Conservation (phyloP, 2,329 filamentous ascomycete species). For the Monilinia fructicola region DNA sequence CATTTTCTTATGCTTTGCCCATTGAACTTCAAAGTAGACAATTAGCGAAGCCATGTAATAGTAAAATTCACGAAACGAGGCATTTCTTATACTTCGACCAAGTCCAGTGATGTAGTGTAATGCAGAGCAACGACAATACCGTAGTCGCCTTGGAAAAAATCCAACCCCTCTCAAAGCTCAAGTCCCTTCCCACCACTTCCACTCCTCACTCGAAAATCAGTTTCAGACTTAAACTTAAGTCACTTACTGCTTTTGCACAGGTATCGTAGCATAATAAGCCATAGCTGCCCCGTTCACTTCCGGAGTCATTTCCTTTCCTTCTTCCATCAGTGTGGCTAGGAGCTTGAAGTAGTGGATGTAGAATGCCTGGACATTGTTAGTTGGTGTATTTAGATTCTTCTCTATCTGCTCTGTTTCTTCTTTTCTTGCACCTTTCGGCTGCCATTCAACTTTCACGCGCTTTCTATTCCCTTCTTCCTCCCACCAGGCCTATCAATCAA, state of each 20-base stretch:
- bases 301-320: slow-evolving; percentile 16
- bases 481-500: not conserved
- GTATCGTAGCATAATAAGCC: slow-evolving; percentile 24
- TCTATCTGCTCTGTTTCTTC: not conserved
- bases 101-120: no score
- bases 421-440: not conserved
- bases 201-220: not conserved
- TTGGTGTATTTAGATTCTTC: not conserved
- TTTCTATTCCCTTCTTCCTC: not conserved
- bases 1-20: no score
- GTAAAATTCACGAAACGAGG: no score
- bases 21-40: no score
- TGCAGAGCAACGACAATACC: no score
- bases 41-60: no score
- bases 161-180: not conserved
- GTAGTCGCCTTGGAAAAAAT: no score
- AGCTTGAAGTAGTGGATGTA: slow-evolving; percentile 24
- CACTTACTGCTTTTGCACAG: not conserved
- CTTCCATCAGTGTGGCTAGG: slow-evolving; percentile 7
- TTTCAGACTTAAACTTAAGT: not conserved
- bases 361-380: slow-evolving; percentile 9
- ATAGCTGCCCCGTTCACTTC: slow-evolving; percentile 19
- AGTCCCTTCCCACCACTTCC: not conserved
- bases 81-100: no score
- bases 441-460: no score